These are phyloP conservation scores for Claviceps lovelessii DNA, from an alignment of 2,329 filamentous ascomycete species.

Conservation along the genomic window DNA sequence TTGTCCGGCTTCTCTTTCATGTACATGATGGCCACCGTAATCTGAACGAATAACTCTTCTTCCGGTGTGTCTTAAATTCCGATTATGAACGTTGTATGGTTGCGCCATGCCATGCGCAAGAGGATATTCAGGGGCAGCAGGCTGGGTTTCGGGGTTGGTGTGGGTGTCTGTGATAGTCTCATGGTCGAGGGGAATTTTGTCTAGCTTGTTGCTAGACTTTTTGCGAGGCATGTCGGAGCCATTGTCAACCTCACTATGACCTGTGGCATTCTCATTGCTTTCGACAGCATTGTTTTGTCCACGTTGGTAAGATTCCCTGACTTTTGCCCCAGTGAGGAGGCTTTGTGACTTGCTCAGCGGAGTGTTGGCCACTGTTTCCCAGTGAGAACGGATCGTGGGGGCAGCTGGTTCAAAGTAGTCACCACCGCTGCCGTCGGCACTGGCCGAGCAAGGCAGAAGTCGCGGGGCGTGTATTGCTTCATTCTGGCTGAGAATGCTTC, in stretches of 20 bases:
- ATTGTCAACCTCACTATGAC: background rate
- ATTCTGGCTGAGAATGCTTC: conserved; percentile 1
- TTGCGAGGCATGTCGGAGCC: conserved; percentile 3
- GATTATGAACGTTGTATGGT: background rate
- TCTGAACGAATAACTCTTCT: background rate
- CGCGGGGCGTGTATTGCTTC: background rate
- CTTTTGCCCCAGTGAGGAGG: background rate
- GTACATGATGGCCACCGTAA: background rate
- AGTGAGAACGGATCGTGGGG: background rate
- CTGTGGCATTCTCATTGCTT: background rate
- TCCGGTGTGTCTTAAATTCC: background rate
- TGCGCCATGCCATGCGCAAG: background rate
- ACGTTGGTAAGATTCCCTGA: background rate
- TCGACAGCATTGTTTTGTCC: background rate
- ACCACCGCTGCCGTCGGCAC: conserved; percentile 4
- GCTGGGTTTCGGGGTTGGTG: no score
- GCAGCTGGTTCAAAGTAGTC: conserved; percentile 1
- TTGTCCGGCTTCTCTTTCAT: conserved; percentile 8
- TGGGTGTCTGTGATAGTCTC: background rate
- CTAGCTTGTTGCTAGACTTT: conserved; percentile 8
- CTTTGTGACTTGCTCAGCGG: background rate
- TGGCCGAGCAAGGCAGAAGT: conserved; percentile 1
- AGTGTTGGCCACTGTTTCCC: background rate
- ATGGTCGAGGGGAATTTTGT: background rate
- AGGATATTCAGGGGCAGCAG: background rate